A percentile compares a stretch with the other conserved stretches of the same genome.
phyloP scores from a whole-genome alignment of 768 basidiomycete genomes.

The Kwoniella heveanensis region DNA sequence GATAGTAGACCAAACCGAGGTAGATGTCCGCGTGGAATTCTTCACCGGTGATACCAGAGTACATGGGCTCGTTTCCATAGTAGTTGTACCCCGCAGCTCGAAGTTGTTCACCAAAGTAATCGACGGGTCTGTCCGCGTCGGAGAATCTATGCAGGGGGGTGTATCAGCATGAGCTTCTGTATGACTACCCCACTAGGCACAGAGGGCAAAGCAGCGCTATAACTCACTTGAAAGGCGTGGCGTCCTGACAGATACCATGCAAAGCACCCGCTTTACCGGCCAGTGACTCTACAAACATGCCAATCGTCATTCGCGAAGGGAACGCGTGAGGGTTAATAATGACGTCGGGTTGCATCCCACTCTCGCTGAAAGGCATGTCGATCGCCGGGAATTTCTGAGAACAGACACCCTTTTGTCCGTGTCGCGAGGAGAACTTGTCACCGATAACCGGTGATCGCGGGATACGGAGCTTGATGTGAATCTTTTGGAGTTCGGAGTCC shows the following conservation, averaged over 20 bases:
- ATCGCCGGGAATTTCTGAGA: conserved; percentile 98
- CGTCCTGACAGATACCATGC: conserved; percentile 98
- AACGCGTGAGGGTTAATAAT: conserved; percentile 99
- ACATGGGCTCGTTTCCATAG: conserved; percentile 99
- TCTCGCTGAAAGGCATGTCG: conserved; percentile 99
- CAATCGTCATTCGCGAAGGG: conserved; percentile 99
- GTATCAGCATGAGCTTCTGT: background rate
- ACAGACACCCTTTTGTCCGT: conserved; percentile 99
- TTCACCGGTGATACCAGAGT: conserved; percentile 97
- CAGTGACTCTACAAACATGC: conserved; percentile 99
- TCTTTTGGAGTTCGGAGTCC: conserved; percentile 83
- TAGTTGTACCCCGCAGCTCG: conserved; percentile 95
- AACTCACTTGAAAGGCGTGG: conserved; percentile 91
- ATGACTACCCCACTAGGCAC: background rate
- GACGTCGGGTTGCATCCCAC: conserved; percentile 97
- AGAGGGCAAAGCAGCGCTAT: background rate
- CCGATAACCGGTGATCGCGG: conserved; percentile 95
- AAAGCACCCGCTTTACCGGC: conserved; percentile 99
- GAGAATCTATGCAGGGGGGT: conserved; percentile 67
- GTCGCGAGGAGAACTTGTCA: conserved; percentile 98
- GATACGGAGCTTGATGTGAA: conserved; percentile 90
- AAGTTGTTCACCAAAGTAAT: conserved; percentile 96
- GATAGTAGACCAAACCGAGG: conserved; percentile 97
- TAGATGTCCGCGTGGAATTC: conserved; percentile 99
- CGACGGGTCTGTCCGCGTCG: conserved; percentile 93